Conservation (phyloP, 257 asterid genomes). For the Solanum dulcamara region DNA sequence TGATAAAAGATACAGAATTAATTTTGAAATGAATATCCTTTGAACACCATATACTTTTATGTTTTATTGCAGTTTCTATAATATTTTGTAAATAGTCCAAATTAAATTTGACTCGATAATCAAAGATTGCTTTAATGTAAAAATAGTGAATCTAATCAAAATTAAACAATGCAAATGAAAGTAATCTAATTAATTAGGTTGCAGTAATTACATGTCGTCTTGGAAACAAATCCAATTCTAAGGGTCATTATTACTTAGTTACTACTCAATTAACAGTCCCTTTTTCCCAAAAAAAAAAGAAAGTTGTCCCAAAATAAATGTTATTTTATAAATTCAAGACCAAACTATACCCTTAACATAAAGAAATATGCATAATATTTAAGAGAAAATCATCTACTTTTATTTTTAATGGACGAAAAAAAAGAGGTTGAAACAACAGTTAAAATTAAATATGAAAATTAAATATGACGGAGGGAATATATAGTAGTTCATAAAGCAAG, state of each 20-base stretch:
- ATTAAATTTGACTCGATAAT: not conserved
- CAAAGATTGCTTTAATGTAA: not conserved
- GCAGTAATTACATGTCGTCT: not conserved
- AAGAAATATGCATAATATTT: not conserved
- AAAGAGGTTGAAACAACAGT: not conserved
- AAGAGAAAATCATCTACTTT: fast-evolving
- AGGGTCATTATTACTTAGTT: not conserved
- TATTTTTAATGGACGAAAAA: not conserved
- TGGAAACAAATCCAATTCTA: not conserved
- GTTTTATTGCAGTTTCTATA: not conserved
- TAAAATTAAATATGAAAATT: no score
- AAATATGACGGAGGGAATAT: not conserved
- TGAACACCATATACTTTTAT: not conserved
- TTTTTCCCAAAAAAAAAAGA: no score
- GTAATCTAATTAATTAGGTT: not conserved
- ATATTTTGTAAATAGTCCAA: not conserved
- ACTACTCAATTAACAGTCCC: no score
- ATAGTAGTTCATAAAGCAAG: not conserved
- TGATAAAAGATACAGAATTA: no score
- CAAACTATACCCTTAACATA: no score
- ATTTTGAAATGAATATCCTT: not conserved
- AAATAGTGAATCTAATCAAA: not conserved
- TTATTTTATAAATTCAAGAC: no score
- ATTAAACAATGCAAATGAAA: not conserved
- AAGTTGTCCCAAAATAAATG: no score